These are phyloP conservation scores for Rhodotorula graminis DNA, from an alignment of 768 basidiomycete genomes.

Conservation along the genomic window DNA sequence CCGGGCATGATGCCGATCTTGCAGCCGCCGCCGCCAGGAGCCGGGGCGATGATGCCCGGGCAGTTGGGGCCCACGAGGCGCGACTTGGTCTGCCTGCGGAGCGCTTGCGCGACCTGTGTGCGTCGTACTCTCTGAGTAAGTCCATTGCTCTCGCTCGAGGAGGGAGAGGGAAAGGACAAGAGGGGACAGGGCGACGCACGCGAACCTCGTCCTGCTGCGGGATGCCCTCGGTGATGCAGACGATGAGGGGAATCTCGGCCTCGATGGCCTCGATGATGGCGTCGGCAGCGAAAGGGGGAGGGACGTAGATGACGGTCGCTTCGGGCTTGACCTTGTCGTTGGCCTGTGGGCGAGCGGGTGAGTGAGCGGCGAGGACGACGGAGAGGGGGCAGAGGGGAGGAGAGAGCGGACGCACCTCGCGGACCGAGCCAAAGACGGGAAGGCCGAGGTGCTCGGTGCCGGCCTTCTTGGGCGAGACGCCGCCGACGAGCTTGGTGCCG, in stretches of 20 bases:
- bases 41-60: constrained; percentile 92
- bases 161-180: not conserved
- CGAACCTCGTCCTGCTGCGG: constrained; percentile 94
- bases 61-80: constrained; percentile 98
- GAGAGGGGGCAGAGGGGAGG: not conserved
- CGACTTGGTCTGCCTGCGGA: constrained; percentile 87
- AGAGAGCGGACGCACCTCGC: constrained; percentile 59
- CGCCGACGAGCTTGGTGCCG: constrained; percentile 96
- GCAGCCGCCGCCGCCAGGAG: constrained; percentile 61
- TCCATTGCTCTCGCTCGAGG: too few species aligned
- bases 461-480: constrained; percentile 93
- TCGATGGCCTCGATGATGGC: constrained; percentile 99
- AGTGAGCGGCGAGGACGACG: not conserved
- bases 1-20: constrained; percentile 98
- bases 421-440: constrained; percentile 86
- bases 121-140: not conserved
- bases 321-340: constrained; percentile 80
- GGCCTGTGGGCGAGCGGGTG: constrained; percentile 56
- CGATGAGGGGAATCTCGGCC: constrained; percentile 93
- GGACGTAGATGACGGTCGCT: constrained; percentile 94
- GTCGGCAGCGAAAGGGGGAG: constrained; percentile 90
- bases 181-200: constrained; percentile 51
- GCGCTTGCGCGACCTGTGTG: constrained; percentile 77
- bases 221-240: constrained; percentile 97
- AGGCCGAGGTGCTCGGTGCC: constrained; percentile 91